Percentiles rank a stretch among this genome's conserved stretches.
phyloP scores from a whole-genome alignment of 352 stramenopile species.

The Phytophthora cactorum region DNA sequence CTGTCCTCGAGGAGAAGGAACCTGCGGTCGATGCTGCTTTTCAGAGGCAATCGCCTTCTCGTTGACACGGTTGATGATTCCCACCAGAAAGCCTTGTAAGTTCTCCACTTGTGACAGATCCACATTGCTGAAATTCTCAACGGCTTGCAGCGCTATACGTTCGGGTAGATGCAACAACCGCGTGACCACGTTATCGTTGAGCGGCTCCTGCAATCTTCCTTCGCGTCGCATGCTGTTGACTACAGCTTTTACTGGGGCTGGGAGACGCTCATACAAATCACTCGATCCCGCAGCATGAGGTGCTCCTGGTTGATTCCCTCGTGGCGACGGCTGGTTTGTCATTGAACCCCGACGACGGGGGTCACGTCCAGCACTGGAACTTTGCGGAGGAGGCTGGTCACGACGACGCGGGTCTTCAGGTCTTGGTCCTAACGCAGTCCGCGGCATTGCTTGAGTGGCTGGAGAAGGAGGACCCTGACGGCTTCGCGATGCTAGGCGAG shows the following conservation, averaged over 20 bases:
- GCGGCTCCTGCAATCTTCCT: slow-evolving; percentile 54
- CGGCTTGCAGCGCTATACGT: slow-evolving; percentile 60
- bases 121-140: slow-evolving; percentile 83
- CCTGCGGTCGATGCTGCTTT: slow-evolving; percentile 40
- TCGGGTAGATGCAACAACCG: slow-evolving; percentile 75
- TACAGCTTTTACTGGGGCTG: slow-evolving; percentile 47
- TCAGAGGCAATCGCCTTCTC: slow-evolving; percentile 59
- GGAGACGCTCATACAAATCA: slow-evolving; percentile 70
- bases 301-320: slow-evolving; percentile 8
- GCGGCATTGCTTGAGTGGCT: background rate
- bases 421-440: slow-evolving; percentile 6
- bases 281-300: slow-evolving; percentile 20
- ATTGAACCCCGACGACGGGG: slow-evolving; percentile 44
- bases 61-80: slow-evolving; percentile 86
- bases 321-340: slow-evolving; percentile 21
- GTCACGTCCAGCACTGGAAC: slow-evolving; percentile 30
- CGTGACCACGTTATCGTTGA: slow-evolving; percentile 83
- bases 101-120: slow-evolving; percentile 81
- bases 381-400: slow-evolving; percentile 26
- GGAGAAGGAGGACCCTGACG: slow-evolving; percentile 17
- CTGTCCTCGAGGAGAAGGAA: slow-evolving; percentile 33
- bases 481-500: slow-evolving; percentile 29
- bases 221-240: slow-evolving; percentile 66
- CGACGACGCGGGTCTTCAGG: slow-evolving; percentile 47
- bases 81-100: slow-evolving; percentile 80